Percentiles rank a stretch among this genome's conserved stretches.
Evolutionary conservation across 768 basidiomycete genomes (phyloP).

Genomic region (Rhizopogon vinicolor): DNA sequence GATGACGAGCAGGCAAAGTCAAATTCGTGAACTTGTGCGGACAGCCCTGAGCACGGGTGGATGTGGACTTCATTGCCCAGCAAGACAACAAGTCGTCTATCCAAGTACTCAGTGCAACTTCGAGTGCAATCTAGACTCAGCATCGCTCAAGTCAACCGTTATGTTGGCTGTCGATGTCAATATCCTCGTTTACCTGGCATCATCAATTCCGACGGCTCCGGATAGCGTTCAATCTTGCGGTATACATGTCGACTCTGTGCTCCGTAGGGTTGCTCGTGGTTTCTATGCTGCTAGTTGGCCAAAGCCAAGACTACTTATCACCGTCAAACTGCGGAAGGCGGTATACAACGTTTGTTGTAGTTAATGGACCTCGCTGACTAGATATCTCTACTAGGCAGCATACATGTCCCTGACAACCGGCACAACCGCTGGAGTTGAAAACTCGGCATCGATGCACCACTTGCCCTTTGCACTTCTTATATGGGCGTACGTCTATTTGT

Average conservation of each 20-base stretch:
- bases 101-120: constrained; percentile 18
- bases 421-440: constrained; percentile 18
- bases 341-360: constrained; percentile 16
- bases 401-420: constrained; percentile 18
- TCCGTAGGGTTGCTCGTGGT: constrained; percentile 31
- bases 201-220: constrained; percentile 5
- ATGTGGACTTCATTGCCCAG: constrained; percentile 32
- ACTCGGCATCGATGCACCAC: constrained; percentile 27
- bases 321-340: constrained; percentile 12
- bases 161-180: constrained; percentile 51
- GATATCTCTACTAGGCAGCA: constrained; percentile 8
- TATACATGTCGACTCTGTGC: constrained; percentile 33
- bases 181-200: constrained; percentile 44
- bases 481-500: constrained; percentile 20
- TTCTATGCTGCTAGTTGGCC: constrained; percentile 30
- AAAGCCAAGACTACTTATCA: constrained; percentile 19
- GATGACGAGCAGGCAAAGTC: constrained; percentile 14
- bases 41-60: constrained; percentile 31
- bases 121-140: background rate
- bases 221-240: constrained; percentile 22
- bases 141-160: constrained; percentile 38
- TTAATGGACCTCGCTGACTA: background rate
- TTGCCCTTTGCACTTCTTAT: constrained; percentile 29
- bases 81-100: constrained; percentile 45
- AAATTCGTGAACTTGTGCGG: constrained; percentile 34